phyloP scores from a whole-genome alignment of 78 protist species.

The Speleostelium caveatum region DNA sequence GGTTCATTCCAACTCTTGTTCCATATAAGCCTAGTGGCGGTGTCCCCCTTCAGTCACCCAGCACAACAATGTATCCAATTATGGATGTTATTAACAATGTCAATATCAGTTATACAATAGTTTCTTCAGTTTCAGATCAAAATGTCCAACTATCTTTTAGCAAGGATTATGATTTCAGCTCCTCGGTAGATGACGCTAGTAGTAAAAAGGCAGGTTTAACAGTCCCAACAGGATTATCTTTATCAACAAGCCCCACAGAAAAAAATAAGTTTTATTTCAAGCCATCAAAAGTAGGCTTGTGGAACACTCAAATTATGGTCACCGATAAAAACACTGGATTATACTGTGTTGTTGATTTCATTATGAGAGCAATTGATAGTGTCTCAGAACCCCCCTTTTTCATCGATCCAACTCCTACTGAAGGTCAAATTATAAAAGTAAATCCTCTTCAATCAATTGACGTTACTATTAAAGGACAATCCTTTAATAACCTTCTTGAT shows the following conservation, averaged over 20 bases:
- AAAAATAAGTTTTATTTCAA: neutral
- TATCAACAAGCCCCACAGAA: too few relatives aligned
- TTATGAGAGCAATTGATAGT: neutral
- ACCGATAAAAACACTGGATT: neutral
- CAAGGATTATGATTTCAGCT: neutral
- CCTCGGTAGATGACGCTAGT: too few relatives aligned
- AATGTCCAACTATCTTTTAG: neutral
- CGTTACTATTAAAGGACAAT: too few relatives aligned
- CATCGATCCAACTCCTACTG: conserved; percentile 21
- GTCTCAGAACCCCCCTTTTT: conserved; percentile 22
- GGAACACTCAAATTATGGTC: neutral
- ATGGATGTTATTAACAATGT: neutral
- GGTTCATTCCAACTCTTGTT: neutral
- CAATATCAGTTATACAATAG: neutral
- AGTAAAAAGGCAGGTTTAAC: too few relatives aligned
- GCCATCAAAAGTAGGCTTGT: conserved; percentile 14
- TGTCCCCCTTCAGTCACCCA: neutral
- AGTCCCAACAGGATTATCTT: neutral
- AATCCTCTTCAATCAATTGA: too few relatives aligned
- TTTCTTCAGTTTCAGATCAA: neutral
- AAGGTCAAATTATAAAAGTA: neutral
- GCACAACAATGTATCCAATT: neutral
- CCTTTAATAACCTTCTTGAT: too few relatives aligned
- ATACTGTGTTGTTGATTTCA: neutral
- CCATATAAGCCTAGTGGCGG: neutral